A percentile compares a stretch with the other conserved stretches of the same genome.
Conservation (phyloP, 225 moss, liverwort and hornwort species). For the Neckera pumila region DNA sequence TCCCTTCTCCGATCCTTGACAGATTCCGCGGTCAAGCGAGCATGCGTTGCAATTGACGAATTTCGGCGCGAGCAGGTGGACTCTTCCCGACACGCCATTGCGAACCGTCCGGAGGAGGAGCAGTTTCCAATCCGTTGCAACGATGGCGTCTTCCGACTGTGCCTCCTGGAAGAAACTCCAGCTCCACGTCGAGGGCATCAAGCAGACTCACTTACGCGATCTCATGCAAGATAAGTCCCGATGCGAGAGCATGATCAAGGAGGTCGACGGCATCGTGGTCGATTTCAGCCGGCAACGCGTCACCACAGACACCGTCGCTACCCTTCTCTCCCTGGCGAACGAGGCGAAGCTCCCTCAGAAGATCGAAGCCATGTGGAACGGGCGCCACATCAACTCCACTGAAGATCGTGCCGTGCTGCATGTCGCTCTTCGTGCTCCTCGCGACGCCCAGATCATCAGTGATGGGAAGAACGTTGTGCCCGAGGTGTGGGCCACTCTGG, state of each 20-base stretch:
- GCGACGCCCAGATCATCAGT: conserved; percentile 31
- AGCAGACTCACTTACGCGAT: conserved; percentile 71
- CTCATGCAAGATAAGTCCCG: conserved; percentile 67
- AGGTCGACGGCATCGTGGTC: conserved; percentile 81
- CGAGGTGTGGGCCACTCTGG: conserved; percentile 82
- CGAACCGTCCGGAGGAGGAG: not conserved
- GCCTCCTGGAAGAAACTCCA: conserved; percentile 47
- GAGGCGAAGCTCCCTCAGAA: conserved; percentile 60
- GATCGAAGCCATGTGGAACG: conserved; percentile 75
- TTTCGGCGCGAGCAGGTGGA: conserved; percentile 7
- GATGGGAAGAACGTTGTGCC: conserved; percentile 89
- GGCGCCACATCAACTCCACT: conserved; percentile 73
- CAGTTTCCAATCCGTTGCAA: not conserved
- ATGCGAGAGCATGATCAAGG: conserved; percentile 80
- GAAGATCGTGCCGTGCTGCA: conserved; percentile 92
- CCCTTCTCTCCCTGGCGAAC: conserved; percentile 59
- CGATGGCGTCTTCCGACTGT: conserved; percentile 14
- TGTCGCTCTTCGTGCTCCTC: conserved; percentile 82
- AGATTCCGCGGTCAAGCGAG: not conserved
- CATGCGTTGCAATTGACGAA: conserved; percentile 5
- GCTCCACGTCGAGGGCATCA: conserved; percentile 59
- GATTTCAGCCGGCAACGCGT: conserved; percentile 85
- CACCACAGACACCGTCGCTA: conserved; percentile 47
- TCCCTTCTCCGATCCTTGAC: not conserved
- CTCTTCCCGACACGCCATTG: not conserved